Evolutionary conservation across 1,284 basidiomycete genomes (phyloP), one percentile per base, ranked within the genome.

Genomic region (Ustanciosporium gigantosporum): DNA sequence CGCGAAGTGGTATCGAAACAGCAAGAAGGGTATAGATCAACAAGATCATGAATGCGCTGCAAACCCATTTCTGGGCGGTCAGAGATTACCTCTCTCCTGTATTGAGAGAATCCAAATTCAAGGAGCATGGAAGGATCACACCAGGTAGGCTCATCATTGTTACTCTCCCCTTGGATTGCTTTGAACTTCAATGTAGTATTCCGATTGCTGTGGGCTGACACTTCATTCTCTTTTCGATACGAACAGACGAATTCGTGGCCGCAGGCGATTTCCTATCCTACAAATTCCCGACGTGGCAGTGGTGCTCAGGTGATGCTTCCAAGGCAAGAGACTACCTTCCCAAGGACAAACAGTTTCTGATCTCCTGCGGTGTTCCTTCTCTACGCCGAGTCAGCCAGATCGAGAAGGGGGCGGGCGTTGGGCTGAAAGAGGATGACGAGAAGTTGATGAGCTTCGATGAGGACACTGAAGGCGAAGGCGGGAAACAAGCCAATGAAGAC

Each of bases 81-180:
- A 86, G 94, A 71, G 94, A 97, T 79, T 95, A 95, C 79, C 87
- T 98, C 55, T 91, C 91, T 56, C 94, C 94, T 37, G 93, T 97
- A 24, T 84, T 98, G 68, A 89, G 88, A 76, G 94, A 98, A 81
- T 92, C 89, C 81, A 97, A 97, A 79, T 98, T 98, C 83, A 97
- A 95, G 79, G 94, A 98, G 79, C 91, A 96, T 76, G 94, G 94
- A 11, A 83, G 93, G 46, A 94, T 95, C 74, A 96, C 90, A 15
- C 93, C 92, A 59, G 92, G 91, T 94, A 59, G 41, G 86, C 47
- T 16, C 78, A 22, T 32, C 37, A 39, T 49, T 22, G 23, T 38
- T 17, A 17, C 24, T 20, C 16, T 24, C 40, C 27, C 2, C 17
- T 23, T 5, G 6, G n/a, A 25, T 16, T 3, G 5, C 9, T 11